Conservation (phyloP, 2,329 filamentous ascomycete species). For the Aspergillus viridinutans region DNA sequence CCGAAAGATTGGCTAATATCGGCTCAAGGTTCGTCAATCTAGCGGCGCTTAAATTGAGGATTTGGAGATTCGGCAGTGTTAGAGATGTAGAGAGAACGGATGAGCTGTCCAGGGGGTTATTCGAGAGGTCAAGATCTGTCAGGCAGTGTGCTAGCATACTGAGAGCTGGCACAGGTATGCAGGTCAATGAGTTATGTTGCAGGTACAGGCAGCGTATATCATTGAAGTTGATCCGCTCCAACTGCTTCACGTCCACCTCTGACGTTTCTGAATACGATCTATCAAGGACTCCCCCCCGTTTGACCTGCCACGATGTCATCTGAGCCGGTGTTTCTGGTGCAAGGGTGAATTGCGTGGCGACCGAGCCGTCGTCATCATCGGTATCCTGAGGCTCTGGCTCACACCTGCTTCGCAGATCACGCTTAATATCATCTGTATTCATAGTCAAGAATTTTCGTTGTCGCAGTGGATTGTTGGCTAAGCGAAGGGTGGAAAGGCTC, state of each 20-base stretch:
- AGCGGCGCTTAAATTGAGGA: slow-evolving; percentile 72
- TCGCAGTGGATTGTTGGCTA: slow-evolving; percentile 84
- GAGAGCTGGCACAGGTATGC: slow-evolving; percentile 64
- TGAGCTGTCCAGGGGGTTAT: slow-evolving; percentile 66
- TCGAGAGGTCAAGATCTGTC: slow-evolving; percentile 66
- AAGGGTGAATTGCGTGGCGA: slow-evolving; percentile 39
- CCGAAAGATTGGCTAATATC: slow-evolving; percentile 63
- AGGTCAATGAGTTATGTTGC: slow-evolving; percentile 70
- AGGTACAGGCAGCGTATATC: slow-evolving; percentile 60
- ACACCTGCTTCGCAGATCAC: slow-evolving; percentile 61
- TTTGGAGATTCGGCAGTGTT: slow-evolving; percentile 68
- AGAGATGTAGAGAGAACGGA: slow-evolving; percentile 63
- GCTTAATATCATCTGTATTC: slow-evolving; percentile 75
- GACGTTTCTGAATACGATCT: slow-evolving; percentile 63
- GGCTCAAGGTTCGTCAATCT: slow-evolving; percentile 67
- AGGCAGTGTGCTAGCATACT: slow-evolving; percentile 68
- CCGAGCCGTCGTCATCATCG: slow-evolving; percentile 37
- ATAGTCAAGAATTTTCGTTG: slow-evolving; percentile 84
- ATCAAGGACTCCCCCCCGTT: slow-evolving; percentile 55
- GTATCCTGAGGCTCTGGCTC: slow-evolving; percentile 47
- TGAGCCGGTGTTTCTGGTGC: slow-evolving; percentile 42
- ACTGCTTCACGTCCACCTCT: slow-evolving; percentile 48
- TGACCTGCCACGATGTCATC: slow-evolving; percentile 33
- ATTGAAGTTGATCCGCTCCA: slow-evolving; percentile 43
- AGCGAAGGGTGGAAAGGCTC: slow-evolving; percentile 65